phyloP scores from a whole-genome alignment of 805 yeast genomes.

The Soucietia sequanensis region DNA sequence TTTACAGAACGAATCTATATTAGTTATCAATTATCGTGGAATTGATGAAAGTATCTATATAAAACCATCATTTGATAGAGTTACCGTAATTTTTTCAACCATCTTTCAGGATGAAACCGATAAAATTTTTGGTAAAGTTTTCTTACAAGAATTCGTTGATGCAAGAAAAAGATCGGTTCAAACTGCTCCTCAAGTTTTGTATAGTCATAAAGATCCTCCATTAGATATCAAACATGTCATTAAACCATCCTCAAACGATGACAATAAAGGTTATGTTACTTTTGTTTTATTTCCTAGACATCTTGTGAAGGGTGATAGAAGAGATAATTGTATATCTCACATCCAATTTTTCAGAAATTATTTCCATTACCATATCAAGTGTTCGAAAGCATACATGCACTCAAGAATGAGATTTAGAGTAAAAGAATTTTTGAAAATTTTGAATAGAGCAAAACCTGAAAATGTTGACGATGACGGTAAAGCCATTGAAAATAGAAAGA shows the following conservation, averaged over 20 bases:
- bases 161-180: constrained; percentile 95
- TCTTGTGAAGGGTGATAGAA: constrained; percentile 56
- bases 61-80: constrained; percentile 92
- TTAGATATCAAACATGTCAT: constrained; percentile 55
- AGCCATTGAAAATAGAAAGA: constrained; percentile 51
- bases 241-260: constrained; percentile 33
- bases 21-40: constrained; percentile 83
- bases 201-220: constrained; percentile 89
- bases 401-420: constrained; percentile 98
- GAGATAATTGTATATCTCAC: constrained; percentile 87
- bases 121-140: constrained; percentile 83
- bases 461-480: constrained; percentile 68
- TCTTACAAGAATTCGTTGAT: constrained; percentile 90
- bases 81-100: constrained; percentile 93
- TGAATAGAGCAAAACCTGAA: constrained; percentile 96
- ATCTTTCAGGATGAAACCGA: constrained; percentile 96
- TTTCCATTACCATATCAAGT: constrained; percentile 98
- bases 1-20: constrained; percentile 53
- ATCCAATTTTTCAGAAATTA: constrained; percentile 91
- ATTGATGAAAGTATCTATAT: constrained; percentile 82
- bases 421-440: constrained; percentile 87
- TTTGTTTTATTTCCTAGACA: constrained; percentile 84
- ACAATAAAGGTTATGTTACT: constrained; percentile 53
- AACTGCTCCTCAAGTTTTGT: constrained; percentile 97
- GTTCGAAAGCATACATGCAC: constrained; percentile 97